phyloP scores from a whole-genome alignment of 108 stramenopile genomes.

The Pseudonitzschia pungens region DNA sequence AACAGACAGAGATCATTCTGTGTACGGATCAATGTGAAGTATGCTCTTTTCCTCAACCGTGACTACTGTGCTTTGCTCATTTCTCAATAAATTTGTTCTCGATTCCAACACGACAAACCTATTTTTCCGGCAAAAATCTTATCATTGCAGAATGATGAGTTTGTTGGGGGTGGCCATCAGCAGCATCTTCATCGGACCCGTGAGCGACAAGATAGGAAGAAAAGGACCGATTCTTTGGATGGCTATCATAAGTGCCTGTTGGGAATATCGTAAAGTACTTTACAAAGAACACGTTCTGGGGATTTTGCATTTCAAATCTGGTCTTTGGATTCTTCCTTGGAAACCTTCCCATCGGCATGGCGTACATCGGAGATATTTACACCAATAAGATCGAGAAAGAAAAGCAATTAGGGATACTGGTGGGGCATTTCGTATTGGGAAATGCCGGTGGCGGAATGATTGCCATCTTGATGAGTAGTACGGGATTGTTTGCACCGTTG shows the following conservation, averaged over 20 bases:
- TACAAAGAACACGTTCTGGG: conserved; percentile 44
- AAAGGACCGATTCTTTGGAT: conserved; percentile 33
- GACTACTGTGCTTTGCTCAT: too few relatives aligned
- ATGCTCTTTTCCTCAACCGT: too few relatives aligned
- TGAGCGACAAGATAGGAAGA: conserved; percentile 42
- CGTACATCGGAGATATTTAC: conserved; percentile 49
- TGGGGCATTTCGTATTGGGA: conserved; percentile 45
- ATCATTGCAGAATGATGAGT: conserved; percentile 11
- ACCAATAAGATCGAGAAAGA: conserved; percentile 40
- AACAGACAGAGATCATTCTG: not conserved
- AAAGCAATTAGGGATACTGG: conserved; percentile 39
- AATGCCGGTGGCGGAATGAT: conserved; percentile 60
- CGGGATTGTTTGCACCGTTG: conserved; percentile 49
- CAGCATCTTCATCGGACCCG: conserved; percentile 34
- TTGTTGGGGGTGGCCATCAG: conserved; percentile 54
- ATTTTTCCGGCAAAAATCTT: not conserved
- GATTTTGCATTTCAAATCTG: conserved; percentile 43
- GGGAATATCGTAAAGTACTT: conserved; percentile 47
- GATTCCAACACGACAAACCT: too few relatives aligned
- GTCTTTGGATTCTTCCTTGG: conserved; percentile 46
- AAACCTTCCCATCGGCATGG: conserved; percentile 55
- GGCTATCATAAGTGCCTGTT: conserved; percentile 30
- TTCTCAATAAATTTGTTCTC: too few relatives aligned
- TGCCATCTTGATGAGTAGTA: conserved; percentile 47
- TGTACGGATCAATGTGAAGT: not conserved